Evolutionary conservation across 345 rosid genomes (phyloP), one percentile per base, ranked within the genome.

Genomic region (Combretum micranthum): DNA sequence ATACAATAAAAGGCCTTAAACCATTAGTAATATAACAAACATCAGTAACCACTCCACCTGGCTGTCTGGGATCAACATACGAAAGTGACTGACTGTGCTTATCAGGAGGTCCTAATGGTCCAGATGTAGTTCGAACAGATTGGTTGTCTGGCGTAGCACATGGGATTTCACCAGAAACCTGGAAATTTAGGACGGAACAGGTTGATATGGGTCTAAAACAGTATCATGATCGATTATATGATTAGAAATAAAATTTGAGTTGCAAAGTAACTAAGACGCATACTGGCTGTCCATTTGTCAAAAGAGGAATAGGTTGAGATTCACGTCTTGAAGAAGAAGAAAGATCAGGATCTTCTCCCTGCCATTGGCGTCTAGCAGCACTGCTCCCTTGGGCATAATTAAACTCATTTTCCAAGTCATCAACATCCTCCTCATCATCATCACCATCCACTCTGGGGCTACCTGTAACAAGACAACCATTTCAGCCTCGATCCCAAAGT

Each of bases 91-190:
- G 72, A 48, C 69, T 75, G 68, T 87, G 76, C 83, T 77, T 90
- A 64, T 87, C 99, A 55, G 86, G 15, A 65, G 97, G 97, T 42
- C 97, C 96, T 72, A 94, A 74, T 56, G 99, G 99, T 68, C 97
- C 99, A 20, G 97, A 94, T 32, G 96, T 94, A 62, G 99, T 94
- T 74, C 99, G 70, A 17, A 90, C 95, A 56, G 96, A 94, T 61
- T 90, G 96, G 51, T 75, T 84, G 71, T 84, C 99, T 58, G 90
- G 90, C 46, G 96, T 84, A 57, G 78, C 71, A 66, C 87, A 75
- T 1, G 93, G 95, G 72, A 94, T 85, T 76, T 94, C 99, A 47
- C 99, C 97, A 71, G 97, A 94, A 68, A 87, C 88, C 99, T 90
- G 74, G 56, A 52, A 55, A 59, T 32, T 61, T 47, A 44, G 60